A percentile compares a stretch with the other conserved stretches of the same genome.
Evolutionary conservation across 129 eudicot genomes (phyloP).

Genomic region (Sambucus nigra): DNA sequence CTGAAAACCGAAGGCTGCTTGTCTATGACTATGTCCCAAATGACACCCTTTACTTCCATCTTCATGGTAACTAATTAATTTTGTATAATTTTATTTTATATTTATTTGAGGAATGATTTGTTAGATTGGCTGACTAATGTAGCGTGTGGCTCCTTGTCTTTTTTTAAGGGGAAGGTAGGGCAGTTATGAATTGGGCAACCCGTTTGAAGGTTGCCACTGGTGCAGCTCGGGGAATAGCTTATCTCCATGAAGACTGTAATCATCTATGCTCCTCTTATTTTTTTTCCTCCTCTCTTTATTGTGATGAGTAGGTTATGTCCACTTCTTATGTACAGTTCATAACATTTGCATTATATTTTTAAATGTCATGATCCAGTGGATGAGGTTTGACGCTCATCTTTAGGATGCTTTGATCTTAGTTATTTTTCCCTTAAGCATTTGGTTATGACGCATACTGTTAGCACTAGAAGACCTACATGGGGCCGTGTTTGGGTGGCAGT

Average conservation of each 20-base stretch:
- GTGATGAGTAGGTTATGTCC: too few relatives aligned
- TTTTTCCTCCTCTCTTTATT: not conserved
- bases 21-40: slow-evolving; percentile 86
- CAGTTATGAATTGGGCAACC: slow-evolving; percentile 68
- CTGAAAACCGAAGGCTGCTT: slow-evolving; percentile 71
- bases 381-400: too few relatives aligned
- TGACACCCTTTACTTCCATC: slow-evolving; percentile 69
- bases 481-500: too few relatives aligned
- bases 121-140: not conserved
- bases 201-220: slow-evolving; percentile 89
- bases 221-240: slow-evolving; percentile 95
- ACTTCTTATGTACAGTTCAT: too few relatives aligned
- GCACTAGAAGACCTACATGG: too few relatives aligned
- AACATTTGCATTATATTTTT: too few relatives aligned
- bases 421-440: too few relatives aligned
- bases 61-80: slow-evolving; percentile 96
- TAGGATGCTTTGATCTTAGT: too few relatives aligned
- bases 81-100: not conserved
- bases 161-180: slow-evolving; percentile 52
- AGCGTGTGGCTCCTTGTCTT: not conserved
- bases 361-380: too few relatives aligned
- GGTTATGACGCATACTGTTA: too few relatives aligned
- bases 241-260: slow-evolving; percentile 84
- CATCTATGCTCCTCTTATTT: slow-evolving; percentile 1
- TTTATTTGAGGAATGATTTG: not conserved